These are phyloP conservation scores for Bolboschoenoplectus hybrid DNA, from an alignment of 202 grass and related monocot genomes.

Conservation along the genomic window DNA sequence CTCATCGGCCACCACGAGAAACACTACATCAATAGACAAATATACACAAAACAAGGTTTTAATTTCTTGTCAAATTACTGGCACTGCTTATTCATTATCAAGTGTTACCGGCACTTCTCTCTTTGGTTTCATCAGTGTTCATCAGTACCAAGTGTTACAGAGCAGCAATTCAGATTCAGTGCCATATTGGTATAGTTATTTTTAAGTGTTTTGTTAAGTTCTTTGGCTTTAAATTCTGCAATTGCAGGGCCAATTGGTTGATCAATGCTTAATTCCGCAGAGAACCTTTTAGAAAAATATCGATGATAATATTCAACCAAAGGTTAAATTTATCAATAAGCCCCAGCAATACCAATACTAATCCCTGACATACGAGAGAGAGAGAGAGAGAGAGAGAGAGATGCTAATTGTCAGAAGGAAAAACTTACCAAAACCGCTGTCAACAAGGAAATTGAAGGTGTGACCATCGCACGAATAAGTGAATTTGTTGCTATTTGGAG, in stretches of 20 bases:
- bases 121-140: no score
- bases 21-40: constrained; percentile 54
- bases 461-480: constrained; percentile 94
- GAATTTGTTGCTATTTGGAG: constrained; percentile 74
- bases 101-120: not conserved
- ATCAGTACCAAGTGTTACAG: not conserved
- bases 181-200: not conserved
- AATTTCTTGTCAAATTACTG: not conserved
- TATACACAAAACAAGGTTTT: not conserved
- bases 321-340: not conserved
- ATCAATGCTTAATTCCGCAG: not conserved
- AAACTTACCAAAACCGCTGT: constrained; percentile 63
- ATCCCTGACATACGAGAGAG: not conserved
- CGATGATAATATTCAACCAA: not conserved
- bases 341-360: not conserved
- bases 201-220: not conserved
- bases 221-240: not conserved
- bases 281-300: not conserved
- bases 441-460: constrained; percentile 95
- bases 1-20: constrained; percentile 88
- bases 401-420: not conserved
- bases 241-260: not conserved
- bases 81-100: not conserved
- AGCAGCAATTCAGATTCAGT: not conserved
- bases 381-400: not conserved